These are phyloP conservation scores for Fonsecaea pedrosoi DNA, from an alignment of 2,329 filamentous ascomycete genomes.

Conservation along the genomic window DNA sequence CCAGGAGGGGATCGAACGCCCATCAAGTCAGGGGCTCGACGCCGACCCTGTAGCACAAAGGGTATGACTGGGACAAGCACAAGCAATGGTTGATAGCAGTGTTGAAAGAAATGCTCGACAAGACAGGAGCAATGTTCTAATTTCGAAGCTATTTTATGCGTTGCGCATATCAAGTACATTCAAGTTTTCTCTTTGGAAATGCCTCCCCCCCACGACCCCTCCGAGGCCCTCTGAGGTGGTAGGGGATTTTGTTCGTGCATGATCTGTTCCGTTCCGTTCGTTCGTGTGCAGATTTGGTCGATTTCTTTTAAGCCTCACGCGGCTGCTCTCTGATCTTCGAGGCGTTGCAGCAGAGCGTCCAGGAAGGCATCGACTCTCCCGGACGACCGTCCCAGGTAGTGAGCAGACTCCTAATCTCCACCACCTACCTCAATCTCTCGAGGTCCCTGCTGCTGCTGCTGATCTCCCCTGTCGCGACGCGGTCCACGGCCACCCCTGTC, in stretches of 20 bases:
- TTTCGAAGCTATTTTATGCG: constrained; percentile 6
- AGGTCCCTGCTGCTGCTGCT: constrained; percentile 38
- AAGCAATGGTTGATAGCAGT: background rate
- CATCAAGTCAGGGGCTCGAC: background rate
- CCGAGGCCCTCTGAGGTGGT: background rate
- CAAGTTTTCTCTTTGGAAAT: background rate
- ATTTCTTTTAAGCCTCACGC: background rate
- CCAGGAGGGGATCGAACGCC: background rate
- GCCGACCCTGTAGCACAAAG: background rate
- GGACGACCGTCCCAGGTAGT: background rate
- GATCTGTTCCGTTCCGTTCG: background rate
- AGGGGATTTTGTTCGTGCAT: background rate
- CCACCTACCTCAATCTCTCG: constrained; percentile 49
- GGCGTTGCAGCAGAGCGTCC: background rate
- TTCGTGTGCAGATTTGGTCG: no score
- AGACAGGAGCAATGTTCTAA: background rate
- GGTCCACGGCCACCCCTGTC: constrained; percentile 38
- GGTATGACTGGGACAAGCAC: background rate
- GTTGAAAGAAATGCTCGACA: background rate
- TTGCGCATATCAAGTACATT: constrained; percentile 7
- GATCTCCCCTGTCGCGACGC: constrained; percentile 38
- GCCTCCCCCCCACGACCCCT: background rate
- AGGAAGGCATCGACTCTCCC: background rate
- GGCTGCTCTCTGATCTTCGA: background rate
- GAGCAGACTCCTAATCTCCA: constrained; percentile 40